Conservation (phyloP, 805 yeast species). For the Blastobotrys chiropterorum region DNA sequence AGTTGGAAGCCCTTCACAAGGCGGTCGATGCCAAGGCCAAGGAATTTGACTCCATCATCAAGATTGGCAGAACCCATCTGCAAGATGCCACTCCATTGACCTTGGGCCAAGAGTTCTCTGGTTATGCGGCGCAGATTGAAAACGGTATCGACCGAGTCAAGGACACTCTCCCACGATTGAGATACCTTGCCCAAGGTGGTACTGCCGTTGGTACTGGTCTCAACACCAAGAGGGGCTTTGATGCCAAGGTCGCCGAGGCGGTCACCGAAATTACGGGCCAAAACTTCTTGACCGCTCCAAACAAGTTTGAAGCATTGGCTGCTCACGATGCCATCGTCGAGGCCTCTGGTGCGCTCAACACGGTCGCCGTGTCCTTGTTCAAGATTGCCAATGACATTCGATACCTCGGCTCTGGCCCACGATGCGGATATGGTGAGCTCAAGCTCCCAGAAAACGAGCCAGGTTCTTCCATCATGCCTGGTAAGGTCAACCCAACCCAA, state of each 20-base stretch:
- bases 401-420: conserved; percentile 97
- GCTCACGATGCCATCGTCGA: conserved; percentile 98
- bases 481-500: conserved; percentile 98
- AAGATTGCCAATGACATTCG: conserved; percentile 98
- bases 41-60: conserved; percentile 84
- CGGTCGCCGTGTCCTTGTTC: conserved; percentile 86
- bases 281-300: conserved; percentile 90
- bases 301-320: conserved; percentile 98
- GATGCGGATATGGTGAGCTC: conserved; percentile 98
- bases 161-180: conserved; percentile 65
- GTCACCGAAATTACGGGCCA: conserved; percentile 83
- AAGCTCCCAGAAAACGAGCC: conserved; percentile 97
- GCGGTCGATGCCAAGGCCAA: conserved; percentile 71
- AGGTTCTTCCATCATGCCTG: conserved; percentile 99
- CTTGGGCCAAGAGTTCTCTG: conserved; percentile 95
- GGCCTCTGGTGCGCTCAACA: conserved; percentile 95
- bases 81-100: conserved; percentile 99
- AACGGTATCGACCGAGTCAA: conserved; percentile 88
- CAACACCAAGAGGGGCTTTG: conserved; percentile 89
- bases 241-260: conserved; percentile 76
- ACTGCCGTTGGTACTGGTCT: conserved; percentile 99
- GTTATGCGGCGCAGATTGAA: conserved; percentile 88
- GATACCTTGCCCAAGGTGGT: conserved; percentile 95
- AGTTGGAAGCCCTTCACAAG: conserved; percentile 67
- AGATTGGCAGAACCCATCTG: conserved; percentile 97